Conservation (phyloP, 495 filamentous ascomycete species). For the Aspergillus carlsbadensis region DNA sequence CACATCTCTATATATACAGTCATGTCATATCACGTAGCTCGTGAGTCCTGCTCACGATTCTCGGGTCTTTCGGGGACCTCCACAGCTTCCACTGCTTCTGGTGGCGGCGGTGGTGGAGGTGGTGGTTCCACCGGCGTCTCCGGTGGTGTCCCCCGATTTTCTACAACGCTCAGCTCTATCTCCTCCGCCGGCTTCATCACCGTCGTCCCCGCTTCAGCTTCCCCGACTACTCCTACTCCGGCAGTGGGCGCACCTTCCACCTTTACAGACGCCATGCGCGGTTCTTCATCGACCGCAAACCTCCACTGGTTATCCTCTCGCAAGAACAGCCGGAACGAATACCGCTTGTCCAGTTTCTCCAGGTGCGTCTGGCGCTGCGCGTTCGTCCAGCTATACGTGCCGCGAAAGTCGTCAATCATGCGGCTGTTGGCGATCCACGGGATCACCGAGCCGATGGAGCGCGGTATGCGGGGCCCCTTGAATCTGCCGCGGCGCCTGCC, state of each 20-base stretch:
- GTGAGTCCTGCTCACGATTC: slow-evolving; percentile 10
- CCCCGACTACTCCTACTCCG: too few species aligned
- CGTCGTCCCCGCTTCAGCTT: neutral
- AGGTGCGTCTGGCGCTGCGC: slow-evolving; percentile 32
- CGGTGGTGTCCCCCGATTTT: slow-evolving; percentile 3
- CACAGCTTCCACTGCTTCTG: neutral
- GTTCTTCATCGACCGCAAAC: slow-evolving; percentile 40
- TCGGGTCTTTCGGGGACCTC: neutral
- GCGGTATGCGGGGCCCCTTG: slow-evolving; percentile 38
- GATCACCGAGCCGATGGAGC: slow-evolving; percentile 39
- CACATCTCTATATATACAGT: slow-evolving; percentile 9
- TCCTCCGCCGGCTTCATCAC: neutral
- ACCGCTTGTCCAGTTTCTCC: slow-evolving; percentile 31
- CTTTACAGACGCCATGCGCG: neutral
- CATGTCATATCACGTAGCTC: slow-evolving; percentile 8
- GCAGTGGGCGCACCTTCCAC: neutral
- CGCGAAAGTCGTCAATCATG: slow-evolving; percentile 37
- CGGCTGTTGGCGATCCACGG: slow-evolving; percentile 43
- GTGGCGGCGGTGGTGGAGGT: neutral
- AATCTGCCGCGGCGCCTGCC: slow-evolving; percentile 40
- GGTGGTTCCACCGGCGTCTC: neutral
- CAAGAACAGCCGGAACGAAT: slow-evolving; percentile 39
- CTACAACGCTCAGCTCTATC: slow-evolving; percentile 13
- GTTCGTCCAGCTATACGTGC: slow-evolving; percentile 36
- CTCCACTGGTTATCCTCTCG: slow-evolving; percentile 33